Percentiles rank a stretch among this genome's conserved stretches.
phyloP scores from a whole-genome alignment of 1,284 basidiomycete genomes.

The Irpex sp. region DNA sequence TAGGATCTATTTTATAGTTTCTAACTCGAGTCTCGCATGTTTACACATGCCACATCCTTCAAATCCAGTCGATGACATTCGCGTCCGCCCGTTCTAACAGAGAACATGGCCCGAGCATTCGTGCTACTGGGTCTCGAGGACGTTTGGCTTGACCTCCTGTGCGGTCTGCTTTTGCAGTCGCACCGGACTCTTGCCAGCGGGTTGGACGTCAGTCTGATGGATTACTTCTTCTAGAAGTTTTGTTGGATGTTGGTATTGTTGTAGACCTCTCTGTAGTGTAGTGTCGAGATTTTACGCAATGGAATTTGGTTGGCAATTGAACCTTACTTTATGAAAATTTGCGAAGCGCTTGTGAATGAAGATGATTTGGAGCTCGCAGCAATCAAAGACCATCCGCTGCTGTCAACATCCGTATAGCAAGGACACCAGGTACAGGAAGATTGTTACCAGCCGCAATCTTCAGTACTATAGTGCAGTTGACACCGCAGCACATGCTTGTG shows the following conservation, averaged over 20 bases:
- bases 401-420: too few relatives aligned
- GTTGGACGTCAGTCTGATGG: slow-evolving; percentile 75
- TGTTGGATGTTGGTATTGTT: neutral
- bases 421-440: too few relatives aligned
- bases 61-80: slow-evolving; percentile 75
- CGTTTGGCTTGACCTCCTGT: slow-evolving; percentile 51
- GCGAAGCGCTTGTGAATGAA: too few relatives aligned
- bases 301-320: too few relatives aligned
- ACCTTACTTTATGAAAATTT: too few relatives aligned
- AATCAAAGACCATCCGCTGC: too few relatives aligned
- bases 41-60: slow-evolving; percentile 80
- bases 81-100: slow-evolving; percentile 71
- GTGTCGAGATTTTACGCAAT: too few relatives aligned
- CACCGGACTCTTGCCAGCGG: slow-evolving; percentile 45
- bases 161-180: slow-evolving; percentile 36
- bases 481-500: too few relatives aligned
- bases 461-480: too few relatives aligned
- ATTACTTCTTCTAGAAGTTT: slow-evolving; percentile 28
- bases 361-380: too few relatives aligned
- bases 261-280: neutral
- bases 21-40: slow-evolving; percentile 87
- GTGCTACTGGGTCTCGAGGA: slow-evolving; percentile 57
- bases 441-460: too few relatives aligned
- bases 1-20: slow-evolving; percentile 88
- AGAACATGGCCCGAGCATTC: slow-evolving; percentile 54